Base-by-base conservation (phyloP, 768 basidiomycete genomes). In the Termitomyces sp. region DNA sequence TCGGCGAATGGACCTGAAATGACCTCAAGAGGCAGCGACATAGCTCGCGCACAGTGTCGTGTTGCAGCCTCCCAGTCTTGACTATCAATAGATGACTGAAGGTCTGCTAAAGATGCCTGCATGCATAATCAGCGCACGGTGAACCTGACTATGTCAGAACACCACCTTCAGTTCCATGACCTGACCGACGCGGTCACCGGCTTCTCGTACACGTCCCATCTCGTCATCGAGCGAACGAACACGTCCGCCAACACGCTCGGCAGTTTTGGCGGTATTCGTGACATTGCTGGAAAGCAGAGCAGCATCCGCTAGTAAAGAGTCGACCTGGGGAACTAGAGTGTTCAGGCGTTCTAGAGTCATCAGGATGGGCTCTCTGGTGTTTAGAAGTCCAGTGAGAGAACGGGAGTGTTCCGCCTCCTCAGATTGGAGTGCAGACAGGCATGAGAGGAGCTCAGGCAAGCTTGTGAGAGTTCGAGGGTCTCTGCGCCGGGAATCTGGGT, bases 41-140 rank as follows among this genome's bases (percentile, higher is more conserved):
- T 95, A 2, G 95, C 96, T 22, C 93, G 79, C 33, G 91, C 86
- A 72, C 95, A 96, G 67, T 93, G 89, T 57, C 93, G 82, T 0
- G 95, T 87, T 4, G 97, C 97, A 3, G 91, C 84, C 70, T 99
- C 97, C 97, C 97, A 99, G 67, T 98, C 97, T 63, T 91, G 84
- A 45, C 76, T 77, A 32, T 89, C 87, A 32, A 98, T 95, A 1
- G 96, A 88, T 0, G 83, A 82, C 82, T 93, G 75, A 10, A 78
- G 72, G 36, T 70, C 73, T 57, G 71, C 59, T 26, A 80, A 65
- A 14, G 76, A 80, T 10, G 75, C 72, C 78, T 80, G 27, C 49
- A 43, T 50, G 45, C 59, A 59, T 53, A 9, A 48, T 62, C 50
- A 59, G 56, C 54, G 8, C 53, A 30, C 12, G 43, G 8, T 47